Conservation (phyloP, 768 basidiomycete genomes). For the Psilocybe tampanensis region DNA sequence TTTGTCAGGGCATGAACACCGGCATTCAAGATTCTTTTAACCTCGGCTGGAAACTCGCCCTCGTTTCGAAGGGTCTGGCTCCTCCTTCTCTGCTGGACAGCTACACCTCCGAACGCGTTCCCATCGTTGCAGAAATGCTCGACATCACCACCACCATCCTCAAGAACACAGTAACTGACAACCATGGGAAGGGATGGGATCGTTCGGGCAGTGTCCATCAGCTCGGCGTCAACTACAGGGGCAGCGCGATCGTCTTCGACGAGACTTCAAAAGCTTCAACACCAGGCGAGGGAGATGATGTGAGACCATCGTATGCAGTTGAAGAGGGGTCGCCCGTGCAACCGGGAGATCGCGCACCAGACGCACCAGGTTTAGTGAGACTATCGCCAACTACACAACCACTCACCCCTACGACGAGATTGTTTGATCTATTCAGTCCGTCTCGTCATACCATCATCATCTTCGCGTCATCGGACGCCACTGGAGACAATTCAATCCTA, state of each 20-base stretch:
- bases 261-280: too few species aligned
- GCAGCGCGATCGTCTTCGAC: slow-evolving; percentile 52
- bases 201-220: slow-evolving; percentile 32
- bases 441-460: slow-evolving; percentile 43
- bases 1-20: slow-evolving; percentile 16
- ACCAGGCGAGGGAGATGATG: not conserved
- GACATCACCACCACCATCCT: slow-evolving; percentile 28
- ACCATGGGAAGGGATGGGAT: slow-evolving; percentile 20
- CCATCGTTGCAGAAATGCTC: slow-evolving; percentile 37
- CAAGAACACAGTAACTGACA: slow-evolving; percentile 12
- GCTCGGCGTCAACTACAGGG: slow-evolving; percentile 57
- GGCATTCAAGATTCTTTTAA: slow-evolving; percentile 37
- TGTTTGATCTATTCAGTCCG: slow-evolving; percentile 38
- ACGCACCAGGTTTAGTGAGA: slow-evolving; percentile 34
- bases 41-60: slow-evolving; percentile 39
- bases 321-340: slow-evolving; percentile 26
- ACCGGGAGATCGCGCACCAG: slow-evolving; percentile 51
- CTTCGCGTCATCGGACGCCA: slow-evolving; percentile 26
- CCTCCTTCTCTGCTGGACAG: slow-evolving; percentile 29
- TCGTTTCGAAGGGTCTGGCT: slow-evolving; percentile 32
- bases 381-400: slow-evolving; percentile 14
- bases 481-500: not conserved
- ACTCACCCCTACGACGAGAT: slow-evolving; percentile 13
- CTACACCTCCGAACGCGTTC: slow-evolving; percentile 36
- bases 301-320: slow-evolving; percentile 24